phyloP scores from a whole-genome alignment of 2,329 filamentous ascomycete genomes.

The Pseudocercospora eumusae region DNA sequence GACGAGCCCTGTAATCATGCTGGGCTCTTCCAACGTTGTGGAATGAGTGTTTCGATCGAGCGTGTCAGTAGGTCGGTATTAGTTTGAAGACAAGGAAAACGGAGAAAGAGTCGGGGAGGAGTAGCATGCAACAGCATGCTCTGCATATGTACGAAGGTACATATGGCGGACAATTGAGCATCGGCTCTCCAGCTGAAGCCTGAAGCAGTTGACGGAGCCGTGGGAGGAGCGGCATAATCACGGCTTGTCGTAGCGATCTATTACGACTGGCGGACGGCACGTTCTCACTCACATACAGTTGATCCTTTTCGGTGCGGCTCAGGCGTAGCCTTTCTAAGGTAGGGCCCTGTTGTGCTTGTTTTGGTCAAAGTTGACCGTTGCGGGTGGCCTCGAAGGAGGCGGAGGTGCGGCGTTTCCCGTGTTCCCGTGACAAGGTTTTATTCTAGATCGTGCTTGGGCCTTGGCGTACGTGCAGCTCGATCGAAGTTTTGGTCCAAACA shows the following conservation, averaged over 20 bases:
- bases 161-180: constrained; percentile 5
- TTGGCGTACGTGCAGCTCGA: neutral
- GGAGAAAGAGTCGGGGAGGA: neutral
- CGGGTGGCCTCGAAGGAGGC: no score
- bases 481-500: constrained; percentile 2
- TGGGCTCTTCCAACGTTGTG: neutral
- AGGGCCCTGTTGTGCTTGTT: constrained; percentile 4
- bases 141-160: constrained; percentile 7
- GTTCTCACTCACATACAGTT: constrained; percentile 4
- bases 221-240: constrained; percentile 3
- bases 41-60: constrained; percentile 5
- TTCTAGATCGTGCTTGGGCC: neutral
- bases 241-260: constrained; percentile 7
- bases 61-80: neutral
- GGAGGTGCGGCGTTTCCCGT: constrained; percentile 1
- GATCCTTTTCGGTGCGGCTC: constrained; percentile 4
- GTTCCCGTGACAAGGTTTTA: constrained; percentile 6
- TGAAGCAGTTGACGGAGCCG: constrained; percentile 4
- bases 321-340: constrained; percentile 5
- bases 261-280: constrained; percentile 5
- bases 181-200: constrained; percentile 9
- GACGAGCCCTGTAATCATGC: constrained; percentile 13
- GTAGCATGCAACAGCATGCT: neutral
- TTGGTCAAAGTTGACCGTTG: constrained; percentile 5
- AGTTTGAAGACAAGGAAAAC: neutral